Percentiles rank a stretch among this genome's conserved stretches.
phyloP scores from a whole-genome alignment of 306 rosid genomes.

The Quercus parvula region DNA sequence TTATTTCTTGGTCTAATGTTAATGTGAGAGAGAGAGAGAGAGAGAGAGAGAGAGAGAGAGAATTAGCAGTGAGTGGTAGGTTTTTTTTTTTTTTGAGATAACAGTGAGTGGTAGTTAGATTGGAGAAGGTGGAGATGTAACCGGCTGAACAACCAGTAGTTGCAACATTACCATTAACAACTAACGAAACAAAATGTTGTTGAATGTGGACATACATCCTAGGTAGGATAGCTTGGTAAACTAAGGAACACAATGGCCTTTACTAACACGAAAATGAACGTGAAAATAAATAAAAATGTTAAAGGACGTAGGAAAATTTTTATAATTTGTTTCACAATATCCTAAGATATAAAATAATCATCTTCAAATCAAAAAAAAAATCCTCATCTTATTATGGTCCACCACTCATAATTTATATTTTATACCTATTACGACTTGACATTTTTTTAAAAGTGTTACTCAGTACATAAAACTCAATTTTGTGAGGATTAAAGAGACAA shows the following conservation, averaged over 20 bases:
- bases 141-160: conserved; percentile 33
- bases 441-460: too few relatives aligned
- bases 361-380: too few relatives aligned
- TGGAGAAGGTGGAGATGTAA: conserved; percentile 23
- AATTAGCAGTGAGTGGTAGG: background rate
- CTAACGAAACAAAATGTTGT: conserved; percentile 4
- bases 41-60: background rate
- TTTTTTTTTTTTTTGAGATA: background rate
- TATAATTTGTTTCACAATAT: too few relatives aligned
- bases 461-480: too few relatives aligned
- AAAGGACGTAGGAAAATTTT: too few relatives aligned
- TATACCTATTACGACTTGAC: too few relatives aligned
- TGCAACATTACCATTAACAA: conserved; percentile 23
- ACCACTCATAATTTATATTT: too few relatives aligned
- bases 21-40: background rate
- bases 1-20: background rate
- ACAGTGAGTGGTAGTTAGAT: conserved; percentile 13
- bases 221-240: background rate
- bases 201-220: background rate
- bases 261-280: too few relatives aligned
- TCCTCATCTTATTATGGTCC: too few relatives aligned
- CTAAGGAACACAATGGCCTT: background rate
- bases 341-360: too few relatives aligned
- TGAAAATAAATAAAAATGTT: too few relatives aligned
- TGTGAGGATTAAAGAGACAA: too few relatives aligned